phyloP scores from a whole-genome alignment of 192 early-diverging fungal species.

The Coemansia sp. region DNA sequence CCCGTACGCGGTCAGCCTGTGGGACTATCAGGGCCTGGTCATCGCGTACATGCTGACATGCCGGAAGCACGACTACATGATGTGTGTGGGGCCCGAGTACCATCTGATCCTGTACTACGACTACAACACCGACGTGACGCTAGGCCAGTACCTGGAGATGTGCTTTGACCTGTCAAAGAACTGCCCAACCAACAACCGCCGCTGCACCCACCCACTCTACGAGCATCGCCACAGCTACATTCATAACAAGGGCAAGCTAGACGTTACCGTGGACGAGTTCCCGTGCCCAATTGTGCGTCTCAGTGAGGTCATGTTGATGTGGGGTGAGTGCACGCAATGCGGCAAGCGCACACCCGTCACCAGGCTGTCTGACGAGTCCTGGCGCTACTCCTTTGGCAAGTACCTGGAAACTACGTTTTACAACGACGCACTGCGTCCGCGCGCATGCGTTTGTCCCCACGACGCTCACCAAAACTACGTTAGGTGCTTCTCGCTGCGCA shows the following conservation, averaged over 20 bases:
- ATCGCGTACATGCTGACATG: constrained; percentile 51
- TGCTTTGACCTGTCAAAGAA: constrained; percentile 66
- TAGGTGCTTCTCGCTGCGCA: constrained; percentile 77
- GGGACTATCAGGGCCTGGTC: constrained; percentile 55
- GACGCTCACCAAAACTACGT: constrained; percentile 80
- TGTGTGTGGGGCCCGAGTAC: constrained; percentile 70
- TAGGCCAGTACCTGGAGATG: constrained; percentile 86
- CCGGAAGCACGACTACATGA: constrained; percentile 42
- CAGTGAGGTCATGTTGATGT: constrained; percentile 84
- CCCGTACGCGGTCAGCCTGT: constrained; percentile 45
- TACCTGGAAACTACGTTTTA: constrained; percentile 93
- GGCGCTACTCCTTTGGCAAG: constrained; percentile 97
- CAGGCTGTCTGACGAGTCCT: constrained; percentile 81
- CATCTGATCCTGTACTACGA: constrained; percentile 77
- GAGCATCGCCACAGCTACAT: constrained; percentile 86
- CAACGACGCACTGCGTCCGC: constrained; percentile 63
- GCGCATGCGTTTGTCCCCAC: constrained; percentile 77
- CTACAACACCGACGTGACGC: constrained; percentile 73
- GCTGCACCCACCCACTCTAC: constrained; percentile 76
- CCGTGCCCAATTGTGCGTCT: constrained; percentile 62
- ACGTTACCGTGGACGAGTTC: constrained; percentile 69
- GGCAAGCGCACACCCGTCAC: constrained; percentile 66
- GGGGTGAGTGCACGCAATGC: constrained; percentile 83
- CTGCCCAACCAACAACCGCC: constrained; percentile 61
- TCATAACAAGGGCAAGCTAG: constrained; percentile 77